Evolutionary conservation across 176 grass and related monocot genomes (phyloP).

Genomic region (Hyparrhenia diplandra): DNA sequence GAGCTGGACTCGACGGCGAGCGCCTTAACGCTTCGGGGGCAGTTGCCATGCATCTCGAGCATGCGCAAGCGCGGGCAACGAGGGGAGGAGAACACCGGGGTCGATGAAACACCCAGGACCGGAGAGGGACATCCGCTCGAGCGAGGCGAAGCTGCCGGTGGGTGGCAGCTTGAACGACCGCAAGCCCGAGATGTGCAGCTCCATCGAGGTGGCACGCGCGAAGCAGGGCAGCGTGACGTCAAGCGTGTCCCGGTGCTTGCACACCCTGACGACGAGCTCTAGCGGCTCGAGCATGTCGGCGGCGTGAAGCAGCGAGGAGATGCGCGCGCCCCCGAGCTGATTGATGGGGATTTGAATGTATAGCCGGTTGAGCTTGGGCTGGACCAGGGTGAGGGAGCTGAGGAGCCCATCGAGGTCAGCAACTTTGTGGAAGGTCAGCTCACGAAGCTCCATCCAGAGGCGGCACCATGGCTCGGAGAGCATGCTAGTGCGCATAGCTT

Average conservation of each 20-base stretch:
- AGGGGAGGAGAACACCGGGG: not conserved
- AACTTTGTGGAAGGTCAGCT: not conserved
- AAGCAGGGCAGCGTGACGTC: not conserved
- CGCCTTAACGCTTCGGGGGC: too few relatives aligned
- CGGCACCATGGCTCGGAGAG: not conserved
- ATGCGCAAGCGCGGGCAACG: not conserved
- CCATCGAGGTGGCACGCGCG: not conserved
- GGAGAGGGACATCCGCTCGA: not conserved
- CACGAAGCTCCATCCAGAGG: not conserved
- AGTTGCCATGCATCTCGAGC: not conserved
- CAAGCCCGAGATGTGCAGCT: not conserved
- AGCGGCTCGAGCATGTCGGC: not conserved
- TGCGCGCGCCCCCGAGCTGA: too few relatives aligned
- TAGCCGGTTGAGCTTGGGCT: not conserved
- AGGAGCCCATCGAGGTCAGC: not conserved
- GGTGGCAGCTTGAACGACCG: not conserved
- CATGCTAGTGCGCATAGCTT: not conserved
- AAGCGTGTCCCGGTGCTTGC: accelerated
- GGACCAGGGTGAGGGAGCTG: not conserved
- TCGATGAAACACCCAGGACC: not conserved
- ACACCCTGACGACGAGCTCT: not conserved
- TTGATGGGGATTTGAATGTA: too few relatives aligned
- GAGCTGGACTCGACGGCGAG: not conserved
- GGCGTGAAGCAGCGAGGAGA: not conserved
- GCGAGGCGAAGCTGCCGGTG: not conserved